Conservation (phyloP, 306 rosid species). For the Myrica gale region DNA sequence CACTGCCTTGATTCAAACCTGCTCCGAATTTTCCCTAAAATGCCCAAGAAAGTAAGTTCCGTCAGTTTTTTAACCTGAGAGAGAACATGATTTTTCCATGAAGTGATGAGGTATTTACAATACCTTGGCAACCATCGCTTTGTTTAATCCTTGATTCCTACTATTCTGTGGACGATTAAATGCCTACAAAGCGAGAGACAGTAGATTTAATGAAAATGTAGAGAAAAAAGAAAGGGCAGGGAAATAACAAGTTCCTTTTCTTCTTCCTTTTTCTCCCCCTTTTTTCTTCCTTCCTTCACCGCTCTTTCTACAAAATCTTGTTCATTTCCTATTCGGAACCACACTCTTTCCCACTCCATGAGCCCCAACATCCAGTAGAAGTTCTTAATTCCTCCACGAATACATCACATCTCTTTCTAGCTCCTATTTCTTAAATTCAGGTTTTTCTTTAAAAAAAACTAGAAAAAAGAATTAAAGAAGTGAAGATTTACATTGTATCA, state of each 20-base stretch:
- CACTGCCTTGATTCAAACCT: slow-evolving; percentile 31
- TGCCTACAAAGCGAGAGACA: neutral
- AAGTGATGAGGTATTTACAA: neutral
- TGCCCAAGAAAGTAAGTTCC: slow-evolving; percentile 14
- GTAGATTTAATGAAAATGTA: neutral
- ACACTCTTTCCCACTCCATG: neutral
- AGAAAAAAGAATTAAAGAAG: too few species aligned
- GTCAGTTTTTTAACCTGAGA: neutral
- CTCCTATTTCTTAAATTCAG: too few species aligned
- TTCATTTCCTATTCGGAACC: too few species aligned
- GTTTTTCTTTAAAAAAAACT: too few species aligned
- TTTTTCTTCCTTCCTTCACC: neutral
- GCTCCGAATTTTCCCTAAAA: slow-evolving; percentile 45
- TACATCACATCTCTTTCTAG: too few species aligned
- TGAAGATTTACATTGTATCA: too few species aligned
- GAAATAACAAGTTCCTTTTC: neutral
- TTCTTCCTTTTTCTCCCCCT: neutral
- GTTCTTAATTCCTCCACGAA: too few species aligned
- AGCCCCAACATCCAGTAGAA: neutral
- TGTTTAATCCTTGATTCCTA: neutral
- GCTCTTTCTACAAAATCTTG: too few species aligned
- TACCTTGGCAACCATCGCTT: slow-evolving; percentile 37
- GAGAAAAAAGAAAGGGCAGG: neutral
- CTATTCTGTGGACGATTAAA: slow-evolving; percentile 10
- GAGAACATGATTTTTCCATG: neutral